Conservation (phyloP, 768 basidiomycete species). For the Rhizopogon vulgaris region DNA sequence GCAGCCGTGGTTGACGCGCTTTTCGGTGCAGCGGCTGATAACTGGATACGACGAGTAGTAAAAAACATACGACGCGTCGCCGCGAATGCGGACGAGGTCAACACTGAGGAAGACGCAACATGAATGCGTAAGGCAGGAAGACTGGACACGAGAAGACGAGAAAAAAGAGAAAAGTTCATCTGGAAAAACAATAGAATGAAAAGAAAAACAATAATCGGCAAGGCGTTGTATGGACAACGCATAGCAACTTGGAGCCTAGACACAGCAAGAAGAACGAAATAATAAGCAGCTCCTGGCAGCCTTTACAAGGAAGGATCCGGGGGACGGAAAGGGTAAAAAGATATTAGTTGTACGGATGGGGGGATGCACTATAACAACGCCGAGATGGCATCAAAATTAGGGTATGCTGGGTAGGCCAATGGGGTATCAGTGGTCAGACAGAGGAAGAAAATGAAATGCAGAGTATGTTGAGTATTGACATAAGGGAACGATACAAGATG, state of each 20-base stretch:
- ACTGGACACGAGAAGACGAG: slow-evolving; percentile 2
- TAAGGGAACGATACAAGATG: neutral
- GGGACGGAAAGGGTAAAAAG: neutral
- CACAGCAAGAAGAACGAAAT: neutral
- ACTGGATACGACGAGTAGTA: slow-evolving; percentile 13
- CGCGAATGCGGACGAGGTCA: neutral
- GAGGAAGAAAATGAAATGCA: neutral
- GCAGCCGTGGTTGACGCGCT: slow-evolving; percentile 1
- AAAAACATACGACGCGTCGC: slow-evolving; percentile 21
- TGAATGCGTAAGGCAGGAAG: neutral
- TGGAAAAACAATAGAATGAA: slow-evolving; percentile 1
- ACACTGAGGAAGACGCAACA: slow-evolving; percentile 1
- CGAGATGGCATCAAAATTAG: neutral
- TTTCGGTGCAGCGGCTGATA: slow-evolving; percentile 5
- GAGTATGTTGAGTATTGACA: neutral
- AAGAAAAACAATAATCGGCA: neutral
- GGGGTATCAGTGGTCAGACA: no score
- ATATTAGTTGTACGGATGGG: neutral
- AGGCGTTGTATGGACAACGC: neutral
- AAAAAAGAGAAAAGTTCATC: slow-evolving; percentile 11
- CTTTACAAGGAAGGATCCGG: no score
- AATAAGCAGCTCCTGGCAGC: neutral
- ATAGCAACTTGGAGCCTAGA: neutral
- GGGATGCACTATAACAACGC: neutral
- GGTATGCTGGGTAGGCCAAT: neutral